Conservation (phyloP, 306 rosid species). For the Cercis canadensis region DNA sequence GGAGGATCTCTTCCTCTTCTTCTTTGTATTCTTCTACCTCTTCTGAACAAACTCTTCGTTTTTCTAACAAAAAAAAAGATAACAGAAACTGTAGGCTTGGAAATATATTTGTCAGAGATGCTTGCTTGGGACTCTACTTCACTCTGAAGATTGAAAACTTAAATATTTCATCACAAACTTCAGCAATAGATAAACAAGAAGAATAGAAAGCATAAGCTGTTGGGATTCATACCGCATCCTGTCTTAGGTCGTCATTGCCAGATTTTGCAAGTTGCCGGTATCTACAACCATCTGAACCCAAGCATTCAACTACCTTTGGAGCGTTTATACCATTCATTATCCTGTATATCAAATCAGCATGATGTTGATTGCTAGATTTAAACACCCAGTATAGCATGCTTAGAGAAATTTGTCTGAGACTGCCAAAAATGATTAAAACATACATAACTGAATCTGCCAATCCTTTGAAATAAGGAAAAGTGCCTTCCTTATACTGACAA, state of each 20-base stretch:
- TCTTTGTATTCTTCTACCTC: no score
- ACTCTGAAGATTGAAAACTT: constrained; percentile 4
- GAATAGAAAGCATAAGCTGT: constrained; percentile 25
- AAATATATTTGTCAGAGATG: constrained; percentile 15
- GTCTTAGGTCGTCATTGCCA: constrained; percentile 95
- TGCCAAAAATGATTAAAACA: constrained; percentile 37
- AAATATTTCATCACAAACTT: constrained; percentile 17
- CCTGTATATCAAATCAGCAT: constrained; percentile 56
- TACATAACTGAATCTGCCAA: constrained; percentile 77
- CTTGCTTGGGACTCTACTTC: constrained; percentile 16
- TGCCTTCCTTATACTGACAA: constrained; percentile 82
- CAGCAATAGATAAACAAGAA: constrained; percentile 17
- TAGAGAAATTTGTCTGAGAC: constrained; percentile 13
- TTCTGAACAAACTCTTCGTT: no score
- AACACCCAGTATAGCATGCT: constrained; percentile 25
- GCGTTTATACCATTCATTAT: constrained; percentile 95
- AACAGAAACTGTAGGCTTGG: constrained; percentile 9
- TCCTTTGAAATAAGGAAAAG: constrained; percentile 91
- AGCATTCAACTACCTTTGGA: constrained; percentile 93
- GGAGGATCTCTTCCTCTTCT: no score
- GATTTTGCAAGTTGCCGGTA: constrained; percentile 97
- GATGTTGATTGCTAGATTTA: constrained; percentile 8
- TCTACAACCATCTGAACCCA: constrained; percentile 85
- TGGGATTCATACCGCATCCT: constrained; percentile 79
- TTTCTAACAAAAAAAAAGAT: no score